Base-by-base conservation (phyloP, 2,329 filamentous ascomycete genomes). In the Dryadomyces sulphureus region DNA sequence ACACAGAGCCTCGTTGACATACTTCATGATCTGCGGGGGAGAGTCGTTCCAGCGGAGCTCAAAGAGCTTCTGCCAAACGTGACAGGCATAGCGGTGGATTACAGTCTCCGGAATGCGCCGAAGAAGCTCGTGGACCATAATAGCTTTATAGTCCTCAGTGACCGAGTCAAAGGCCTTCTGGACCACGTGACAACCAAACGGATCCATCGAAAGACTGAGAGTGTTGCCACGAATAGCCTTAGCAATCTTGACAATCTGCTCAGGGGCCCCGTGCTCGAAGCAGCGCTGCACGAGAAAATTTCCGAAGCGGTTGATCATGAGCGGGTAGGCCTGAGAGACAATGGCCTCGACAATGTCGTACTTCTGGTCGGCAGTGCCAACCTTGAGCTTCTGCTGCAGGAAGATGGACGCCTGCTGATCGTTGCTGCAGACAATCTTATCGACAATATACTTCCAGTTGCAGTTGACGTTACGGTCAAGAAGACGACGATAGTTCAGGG, bases 31-130 rank as follows among this genome's bases (percentile, higher is more conserved):
- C 63, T 95, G 89, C 21, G 92, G 92, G 38, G 92, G 92, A 35
- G 88, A 85, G 56, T 89, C 84, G 52, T 81, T 87, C 92, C 92
- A 98, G 58, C 92, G 83, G 55, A 98, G 77, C 64, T 98, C 92
- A 61, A 98, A 98, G 24, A 98, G 77, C 70, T 98, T 98, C 69
- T 98, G 92, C 92, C 92, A 98, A 52, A 98, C 92, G 62, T 98
- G 92, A 59, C 92, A 98, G 49, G 92, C 92, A 65, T 98, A 98
- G 54, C 93, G 84, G 65, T 98, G 93, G 59, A 98, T 92, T 53
- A 98, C 89, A 2, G 92, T 98, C 65, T 98, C 90, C 0, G 90
- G 92, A 53, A 98, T 98, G 46, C 88, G 82, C 50, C 88, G 86
- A 48, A 98, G 78, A 22, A 98, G 73, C 60, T 98, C 92, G 59